A percentile compares a stretch with the other conserved stretches of the same genome.
phyloP scores from a whole-genome alignment of 1,139 yeast species.

The Geotrichum australiense region DNA sequence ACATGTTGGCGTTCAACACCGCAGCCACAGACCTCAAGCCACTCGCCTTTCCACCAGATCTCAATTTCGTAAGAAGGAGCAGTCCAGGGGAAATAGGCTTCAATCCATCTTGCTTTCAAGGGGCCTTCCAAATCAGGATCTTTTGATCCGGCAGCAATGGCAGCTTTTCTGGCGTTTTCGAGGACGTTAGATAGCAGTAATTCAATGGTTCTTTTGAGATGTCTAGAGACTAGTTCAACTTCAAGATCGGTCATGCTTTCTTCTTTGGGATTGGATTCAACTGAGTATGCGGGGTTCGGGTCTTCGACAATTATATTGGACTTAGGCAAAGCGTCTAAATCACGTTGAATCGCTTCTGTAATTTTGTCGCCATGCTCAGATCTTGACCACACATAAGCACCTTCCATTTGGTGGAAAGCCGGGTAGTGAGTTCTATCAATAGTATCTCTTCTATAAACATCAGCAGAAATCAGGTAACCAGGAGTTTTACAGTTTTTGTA shows the following conservation, averaged over 20 bases:
- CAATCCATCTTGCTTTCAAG: conserved; percentile 87
- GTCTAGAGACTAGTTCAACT: conserved; percentile 61
- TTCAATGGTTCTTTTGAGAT: conserved; percentile 81
- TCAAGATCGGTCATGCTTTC: conserved; percentile 63
- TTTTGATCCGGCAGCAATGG: conserved; percentile 58
- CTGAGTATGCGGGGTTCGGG: conserved; percentile 50
- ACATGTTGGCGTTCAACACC: conserved; percentile 84
- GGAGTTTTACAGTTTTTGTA: conserved; percentile 62
- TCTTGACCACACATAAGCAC: conserved; percentile 80
- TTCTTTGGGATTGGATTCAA: conserved; percentile 69
- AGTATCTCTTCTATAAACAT: conserved; percentile 92
- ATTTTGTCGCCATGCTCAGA: conserved; percentile 37
- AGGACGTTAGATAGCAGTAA: conserved; percentile 77
- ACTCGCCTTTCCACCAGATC: conserved; percentile 98
- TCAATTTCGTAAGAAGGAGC: conserved; percentile 98
- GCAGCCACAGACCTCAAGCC: conserved; percentile 97
- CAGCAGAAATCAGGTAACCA: conserved; percentile 90
- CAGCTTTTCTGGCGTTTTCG: conserved; percentile 63
- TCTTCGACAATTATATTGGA: conserved; percentile 71
- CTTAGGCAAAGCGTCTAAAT: conserved; percentile 60
- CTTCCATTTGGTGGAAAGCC: conserved; percentile 97
- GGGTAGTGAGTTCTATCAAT: conserved; percentile 96
- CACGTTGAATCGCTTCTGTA: conserved; percentile 44
- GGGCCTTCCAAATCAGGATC: conserved; percentile 64
- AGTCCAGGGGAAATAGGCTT: conserved; percentile 97